Evolutionary conservation across 1,139 yeast species (phyloP).

Genomic region (Sugiyamaella japonica): DNA sequence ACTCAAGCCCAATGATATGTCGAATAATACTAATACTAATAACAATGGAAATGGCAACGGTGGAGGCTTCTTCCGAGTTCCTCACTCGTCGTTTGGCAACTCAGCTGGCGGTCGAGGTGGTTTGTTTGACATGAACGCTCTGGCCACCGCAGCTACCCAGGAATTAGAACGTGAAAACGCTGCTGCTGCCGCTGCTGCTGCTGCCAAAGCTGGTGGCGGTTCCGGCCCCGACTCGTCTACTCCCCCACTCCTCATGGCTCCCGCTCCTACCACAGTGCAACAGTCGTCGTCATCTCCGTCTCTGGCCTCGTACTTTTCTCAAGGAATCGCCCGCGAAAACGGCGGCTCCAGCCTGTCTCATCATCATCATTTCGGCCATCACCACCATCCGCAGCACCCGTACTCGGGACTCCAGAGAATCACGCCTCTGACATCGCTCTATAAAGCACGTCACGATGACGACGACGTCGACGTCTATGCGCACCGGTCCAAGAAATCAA

Average conservation of each 20-base stretch:
- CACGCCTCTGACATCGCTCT: slow-evolving; percentile 20
- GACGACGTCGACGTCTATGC: slow-evolving; percentile 52
- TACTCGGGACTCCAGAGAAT: slow-evolving; percentile 4
- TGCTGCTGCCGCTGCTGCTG: slow-evolving; percentile 18
- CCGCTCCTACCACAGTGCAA: slow-evolving; percentile 34
- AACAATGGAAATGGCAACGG: not conserved
- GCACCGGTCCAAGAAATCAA: slow-evolving; percentile 59
- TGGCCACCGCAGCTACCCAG: slow-evolving; percentile 82
- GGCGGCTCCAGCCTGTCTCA: slow-evolving; percentile 18
- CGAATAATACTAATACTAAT: slow-evolving; percentile 7
- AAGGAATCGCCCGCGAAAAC: slow-evolving; percentile 17
- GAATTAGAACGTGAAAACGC: slow-evolving; percentile 56
- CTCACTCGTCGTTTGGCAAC: slow-evolving; percentile 26
- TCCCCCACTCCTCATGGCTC: slow-evolving; percentile 14
- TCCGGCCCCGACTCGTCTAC: slow-evolving; percentile 23
- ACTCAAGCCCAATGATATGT: slow-evolving; percentile 7
- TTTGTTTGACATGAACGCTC: slow-evolving; percentile 65
- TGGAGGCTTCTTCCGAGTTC: slow-evolving; percentile 30
- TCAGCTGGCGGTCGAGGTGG: slow-evolving; percentile 17
- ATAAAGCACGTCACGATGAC: slow-evolving; percentile 35
- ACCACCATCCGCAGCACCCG: slow-evolving; percentile 24
- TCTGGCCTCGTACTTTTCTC: slow-evolving; percentile 55
- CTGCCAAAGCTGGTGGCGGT: no score
- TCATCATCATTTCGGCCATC: slow-evolving; percentile 34
- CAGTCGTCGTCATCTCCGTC: slow-evolving; percentile 64